phyloP scores from a whole-genome alignment of 768 basidiomycete genomes.

The Mycena epipterygia region DNA sequence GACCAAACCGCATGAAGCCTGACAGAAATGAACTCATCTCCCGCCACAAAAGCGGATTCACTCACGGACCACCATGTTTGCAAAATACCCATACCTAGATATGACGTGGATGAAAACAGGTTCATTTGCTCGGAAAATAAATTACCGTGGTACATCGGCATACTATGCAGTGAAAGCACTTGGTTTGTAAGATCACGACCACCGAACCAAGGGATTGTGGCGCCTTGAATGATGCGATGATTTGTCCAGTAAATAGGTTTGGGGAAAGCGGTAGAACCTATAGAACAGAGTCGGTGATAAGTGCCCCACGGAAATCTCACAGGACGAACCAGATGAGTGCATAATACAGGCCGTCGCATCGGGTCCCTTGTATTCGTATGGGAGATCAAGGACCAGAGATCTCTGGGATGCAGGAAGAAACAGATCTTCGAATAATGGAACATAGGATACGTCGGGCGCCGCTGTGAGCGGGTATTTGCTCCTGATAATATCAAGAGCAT shows the following conservation, averaged over 20 bases:
- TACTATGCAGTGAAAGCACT: slow-evolving; percentile 41
- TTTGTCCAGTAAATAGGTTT: slow-evolving; percentile 40
- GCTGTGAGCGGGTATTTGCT: slow-evolving; percentile 14
- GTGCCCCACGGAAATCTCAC: too few species aligned
- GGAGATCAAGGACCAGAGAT: slow-evolving; percentile 25
- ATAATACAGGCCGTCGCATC: slow-evolving; percentile 38
- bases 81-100: slow-evolving; percentile 28
- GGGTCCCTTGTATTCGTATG: slow-evolving; percentile 22
- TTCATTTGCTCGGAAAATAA: too few species aligned
- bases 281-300: not conserved
- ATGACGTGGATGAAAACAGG: not conserved
- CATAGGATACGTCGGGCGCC: slow-evolving; percentile 34
- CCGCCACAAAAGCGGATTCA: too few species aligned
- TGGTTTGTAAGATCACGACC: slow-evolving; percentile 41
- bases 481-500: slow-evolving; percentile 38
- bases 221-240: slow-evolving; percentile 27
- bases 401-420: slow-evolving; percentile 18
- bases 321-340: slow-evolving; percentile 49
- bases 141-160: slow-evolving; percentile 48
- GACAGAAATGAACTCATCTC: not conserved
- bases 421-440: slow-evolving; percentile 39
- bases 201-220: slow-evolving; percentile 37
- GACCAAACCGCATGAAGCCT: slow-evolving; percentile 42
- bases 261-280: slow-evolving; percentile 40
- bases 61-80: slow-evolving; percentile 31